Conservation (phyloP, 2,329 filamentous ascomycete species). For the Chlorencoelia australis region DNA sequence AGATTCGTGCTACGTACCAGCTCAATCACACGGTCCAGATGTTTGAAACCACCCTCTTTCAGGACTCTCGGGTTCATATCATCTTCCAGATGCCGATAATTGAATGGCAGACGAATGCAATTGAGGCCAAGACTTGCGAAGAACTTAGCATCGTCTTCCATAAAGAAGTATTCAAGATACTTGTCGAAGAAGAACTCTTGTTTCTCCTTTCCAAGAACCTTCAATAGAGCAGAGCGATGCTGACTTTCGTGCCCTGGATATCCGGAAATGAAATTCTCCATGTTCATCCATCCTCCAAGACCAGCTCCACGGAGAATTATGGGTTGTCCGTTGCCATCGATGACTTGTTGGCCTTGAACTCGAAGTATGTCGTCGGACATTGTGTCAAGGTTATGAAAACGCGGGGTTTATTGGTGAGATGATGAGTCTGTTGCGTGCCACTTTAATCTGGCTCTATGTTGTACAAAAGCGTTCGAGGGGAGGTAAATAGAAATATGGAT, state of each 20-base stretch:
- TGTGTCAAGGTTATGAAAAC: not conserved
- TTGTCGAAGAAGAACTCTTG: conserved; percentile 50
- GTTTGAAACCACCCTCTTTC: conserved; percentile 38
- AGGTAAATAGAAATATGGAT: no score
- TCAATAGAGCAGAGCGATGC: conserved; percentile 42
- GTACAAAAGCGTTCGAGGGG: no score
- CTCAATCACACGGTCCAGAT: conserved; percentile 38
- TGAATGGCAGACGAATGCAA: conserved; percentile 50
- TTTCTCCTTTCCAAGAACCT: conserved; percentile 44
- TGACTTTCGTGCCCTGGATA: conserved; percentile 48
- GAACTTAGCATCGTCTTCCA: conserved; percentile 46
- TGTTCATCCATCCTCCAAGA: conserved; percentile 36
- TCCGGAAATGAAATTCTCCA: conserved; percentile 57
- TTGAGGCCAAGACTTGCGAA: conserved; percentile 46
- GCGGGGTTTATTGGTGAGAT: no score
- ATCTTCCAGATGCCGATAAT: conserved; percentile 47
- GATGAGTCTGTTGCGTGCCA: no score
- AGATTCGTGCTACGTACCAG: conserved; percentile 24
- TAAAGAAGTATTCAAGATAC: conserved; percentile 41
- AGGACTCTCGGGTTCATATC: conserved; percentile 39
- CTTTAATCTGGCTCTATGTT: no score
- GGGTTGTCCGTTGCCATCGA: conserved; percentile 27
- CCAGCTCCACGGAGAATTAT: conserved; percentile 32
- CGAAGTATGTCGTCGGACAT: conserved; percentile 25
- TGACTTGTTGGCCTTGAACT: conserved; percentile 28